Evolutionary conservation across 768 basidiomycete genomes (phyloP).

Genomic region (Serendipita vermifera): DNA sequence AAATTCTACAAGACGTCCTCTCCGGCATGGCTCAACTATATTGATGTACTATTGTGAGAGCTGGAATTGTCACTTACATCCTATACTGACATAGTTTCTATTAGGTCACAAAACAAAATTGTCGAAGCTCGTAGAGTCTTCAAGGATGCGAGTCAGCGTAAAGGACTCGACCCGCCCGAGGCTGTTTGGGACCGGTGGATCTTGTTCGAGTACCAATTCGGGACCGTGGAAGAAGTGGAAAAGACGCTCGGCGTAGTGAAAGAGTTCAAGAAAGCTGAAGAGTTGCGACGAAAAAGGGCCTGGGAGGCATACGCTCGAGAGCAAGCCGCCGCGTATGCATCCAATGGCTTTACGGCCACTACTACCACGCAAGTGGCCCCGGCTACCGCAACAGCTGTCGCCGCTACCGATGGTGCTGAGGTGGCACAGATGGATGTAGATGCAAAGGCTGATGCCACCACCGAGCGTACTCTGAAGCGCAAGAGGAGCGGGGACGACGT

Average conservation of each 20-base stretch:
- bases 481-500: conserved; percentile 21
- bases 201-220: conserved; percentile 75
- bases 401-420: background rate
- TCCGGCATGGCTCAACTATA: conserved; percentile 60
- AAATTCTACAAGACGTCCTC: conserved; percentile 61
- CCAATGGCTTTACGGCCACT: background rate
- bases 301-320: conserved; percentile 4
- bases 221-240: conserved; percentile 54
- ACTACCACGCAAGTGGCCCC: background rate
- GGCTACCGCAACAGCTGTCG: no score
- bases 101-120: conserved; percentile 22
- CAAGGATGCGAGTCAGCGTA: conserved; percentile 41
- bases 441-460: background rate
- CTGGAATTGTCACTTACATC: conserved; percentile 1
- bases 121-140: conserved; percentile 57
- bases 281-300: background rate
- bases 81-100: conserved; percentile 37
- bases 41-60: conserved; percentile 58
- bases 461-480: background rate
- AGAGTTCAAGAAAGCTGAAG: background rate
- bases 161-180: conserved; percentile 90
- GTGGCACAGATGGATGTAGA: conserved; percentile 14
- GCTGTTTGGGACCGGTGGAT: conserved; percentile 85
- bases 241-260: conserved; percentile 19
- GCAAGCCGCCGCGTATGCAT: background rate